Evolutionary conservation across 495 filamentous ascomycete genomes (phyloP), one percentile per base, ranked within the genome.

Genomic region (Jackrogersella minutella): DNA sequence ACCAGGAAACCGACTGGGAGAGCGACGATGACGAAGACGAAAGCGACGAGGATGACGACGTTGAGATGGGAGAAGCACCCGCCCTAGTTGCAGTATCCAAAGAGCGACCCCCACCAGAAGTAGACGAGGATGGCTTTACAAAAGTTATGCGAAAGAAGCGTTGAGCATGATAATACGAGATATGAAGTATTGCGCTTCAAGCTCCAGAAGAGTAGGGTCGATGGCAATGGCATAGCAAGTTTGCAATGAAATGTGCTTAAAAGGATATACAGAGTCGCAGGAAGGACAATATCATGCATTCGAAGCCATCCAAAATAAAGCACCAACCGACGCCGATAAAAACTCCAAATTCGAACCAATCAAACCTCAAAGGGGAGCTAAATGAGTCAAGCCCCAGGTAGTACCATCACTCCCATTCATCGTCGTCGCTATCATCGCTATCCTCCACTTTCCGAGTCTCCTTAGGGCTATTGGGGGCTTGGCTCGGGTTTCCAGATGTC

Each of bases 101-200:
- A 72, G 87, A 88, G 77, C 92, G 84, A 76, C 74, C 80, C 43
- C 86, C 85, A 69, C 90, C 91, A 1, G 90, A 93, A 76, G 81
- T 97, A 49, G 94, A 97, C 78, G 92, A 96, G 53, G 94, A 97
- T 68, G 94, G 94, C 11, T 98, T 98, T 75, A 93, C 88, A n/a
- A 93, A 89, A 80, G 91, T 97, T 58, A 82, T 89, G 62, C 84
- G 86, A 61, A 93, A 88, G 80, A 91, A 87, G 84, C 88, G 80
- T 70, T 77, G 76, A 85, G 26, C 31, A 39, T 17, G 19, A 33
- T 34, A 17, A 55, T 44, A 16, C 30, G 14, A 43, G 30, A 30
- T 54, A n/a, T 28, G 14, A 58, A 39, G 22, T 17, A 19, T 21
- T 36, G 14, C 61, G 14, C 34, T 24, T 16, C 36, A 64, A 36